A percentile compares a stretch with the other conserved stretches of the same genome.
phyloP scores from a whole-genome alignment of 73 alveolate species.

The Effrenium voratum region DNA sequence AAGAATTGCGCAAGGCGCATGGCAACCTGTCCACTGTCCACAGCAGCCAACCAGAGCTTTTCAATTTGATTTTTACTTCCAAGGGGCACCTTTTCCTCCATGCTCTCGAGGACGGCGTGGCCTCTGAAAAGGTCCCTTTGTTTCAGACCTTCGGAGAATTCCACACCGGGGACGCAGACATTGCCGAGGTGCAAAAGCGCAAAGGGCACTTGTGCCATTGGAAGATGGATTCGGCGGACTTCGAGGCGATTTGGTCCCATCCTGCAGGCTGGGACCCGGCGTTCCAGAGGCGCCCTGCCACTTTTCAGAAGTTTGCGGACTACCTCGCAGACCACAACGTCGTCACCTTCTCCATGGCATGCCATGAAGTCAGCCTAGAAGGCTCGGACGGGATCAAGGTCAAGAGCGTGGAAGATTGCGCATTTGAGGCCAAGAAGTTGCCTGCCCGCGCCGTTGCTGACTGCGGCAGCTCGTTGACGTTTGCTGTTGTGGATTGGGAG shows the following conservation, averaged over 20 bases:
- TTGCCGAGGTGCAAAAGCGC: background rate
- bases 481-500: constrained; percentile 8
- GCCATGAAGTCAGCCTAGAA: background rate
- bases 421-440: constrained; percentile 15
- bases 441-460: constrained; percentile 9
- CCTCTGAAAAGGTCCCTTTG: constrained; percentile 20
- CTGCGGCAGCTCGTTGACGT: constrained; percentile 3
- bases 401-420: background rate
- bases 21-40: constrained; percentile 14
- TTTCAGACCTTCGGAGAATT: too few species aligned
- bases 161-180: constrained; percentile 8
- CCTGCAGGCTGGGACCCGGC: constrained; percentile 26
- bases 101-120: constrained; percentile 26
- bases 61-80: background rate
- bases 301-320: background rate
- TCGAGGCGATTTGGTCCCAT: background rate
- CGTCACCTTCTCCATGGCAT: background rate
- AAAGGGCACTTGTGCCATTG: background rate
- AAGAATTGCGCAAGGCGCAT: background rate
- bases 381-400: background rate
- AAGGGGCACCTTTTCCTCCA: constrained; percentile 1
- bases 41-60: background rate
- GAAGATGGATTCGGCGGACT: constrained; percentile 16
- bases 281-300: background rate
- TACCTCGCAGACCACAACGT: constrained; percentile 18